Percentiles rank a stretch among this genome's conserved stretches.
phyloP scores from a whole-genome alignment of 495 filamentous ascomycete genomes.

The Sordaria brevicollis region DNA sequence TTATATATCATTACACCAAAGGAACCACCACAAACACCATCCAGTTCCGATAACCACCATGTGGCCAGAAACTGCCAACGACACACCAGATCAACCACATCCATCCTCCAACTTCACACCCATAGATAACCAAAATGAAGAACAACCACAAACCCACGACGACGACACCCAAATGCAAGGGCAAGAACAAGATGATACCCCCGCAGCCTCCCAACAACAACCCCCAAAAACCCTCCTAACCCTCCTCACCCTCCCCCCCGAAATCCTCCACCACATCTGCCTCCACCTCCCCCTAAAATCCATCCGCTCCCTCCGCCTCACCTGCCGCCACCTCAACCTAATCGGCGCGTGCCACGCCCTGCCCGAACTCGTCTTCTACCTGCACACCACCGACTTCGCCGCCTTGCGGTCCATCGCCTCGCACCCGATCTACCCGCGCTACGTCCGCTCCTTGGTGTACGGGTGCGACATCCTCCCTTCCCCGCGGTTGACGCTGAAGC shows the following conservation, averaged over 20 bases:
- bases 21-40: background rate
- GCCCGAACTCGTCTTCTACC: background rate
- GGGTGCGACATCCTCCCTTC: background rate
- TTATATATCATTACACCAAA: background rate
- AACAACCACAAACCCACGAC: too few relatives aligned
- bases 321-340: background rate
- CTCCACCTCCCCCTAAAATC: background rate
- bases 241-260: background rate
- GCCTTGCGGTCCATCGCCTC: background rate
- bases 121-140: background rate
- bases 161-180: background rate
- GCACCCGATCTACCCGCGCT: background rate
- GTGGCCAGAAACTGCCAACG: too few relatives aligned
- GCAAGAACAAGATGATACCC: too few relatives aligned
- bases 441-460: background rate
- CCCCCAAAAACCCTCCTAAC: background rate
- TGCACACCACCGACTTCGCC: background rate
- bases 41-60: too few relatives aligned
- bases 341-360: background rate
- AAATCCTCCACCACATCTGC: background rate
- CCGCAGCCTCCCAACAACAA: background rate
- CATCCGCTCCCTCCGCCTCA: background rate
- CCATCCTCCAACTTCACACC: fast-evolving
- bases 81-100: background rate
- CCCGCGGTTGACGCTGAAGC: background rate